Evolutionary conservation across 1,139 yeast genomes (phyloP).

Genomic region (Blastobotrys raffinosifermentans): DNA sequence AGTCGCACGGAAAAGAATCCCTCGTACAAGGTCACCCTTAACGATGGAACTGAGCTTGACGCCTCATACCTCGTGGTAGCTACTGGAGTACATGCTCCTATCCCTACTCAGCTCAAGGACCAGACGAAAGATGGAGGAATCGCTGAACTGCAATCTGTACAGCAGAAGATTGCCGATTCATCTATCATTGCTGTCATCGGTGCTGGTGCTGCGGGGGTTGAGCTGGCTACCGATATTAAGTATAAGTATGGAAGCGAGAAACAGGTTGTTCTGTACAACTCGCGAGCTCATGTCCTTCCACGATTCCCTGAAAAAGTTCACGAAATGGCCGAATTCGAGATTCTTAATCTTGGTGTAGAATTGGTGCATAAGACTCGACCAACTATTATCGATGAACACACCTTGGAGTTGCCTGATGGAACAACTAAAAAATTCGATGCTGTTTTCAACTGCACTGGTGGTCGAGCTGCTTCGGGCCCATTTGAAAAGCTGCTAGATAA

Average conservation of each 20-base stretch:
- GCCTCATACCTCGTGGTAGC: constrained; percentile 13
- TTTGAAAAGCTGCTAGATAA: constrained; percentile 8
- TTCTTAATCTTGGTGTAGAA: constrained; percentile 14
- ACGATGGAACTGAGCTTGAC: constrained; percentile 8
- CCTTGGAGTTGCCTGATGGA: constrained; percentile 11
- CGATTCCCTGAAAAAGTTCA: constrained; percentile 13
- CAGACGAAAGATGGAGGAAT: constrained; percentile 12
- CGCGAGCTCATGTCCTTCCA: constrained; percentile 15
- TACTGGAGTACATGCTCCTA: constrained; percentile 11
- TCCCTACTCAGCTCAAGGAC: constrained; percentile 10
- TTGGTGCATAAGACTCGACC: constrained; percentile 14
- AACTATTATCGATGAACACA: constrained; percentile 7
- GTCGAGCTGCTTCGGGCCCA: constrained; percentile 11
- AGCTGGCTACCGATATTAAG: constrained; percentile 24
- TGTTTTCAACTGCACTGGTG: constrained; percentile 18
- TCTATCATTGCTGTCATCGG: constrained; percentile 21
- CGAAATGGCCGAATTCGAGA: constrained; percentile 12
- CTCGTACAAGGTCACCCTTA: constrained; percentile 3
- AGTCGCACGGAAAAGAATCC: constrained; percentile 2
- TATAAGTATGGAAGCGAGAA: constrained; percentile 18
- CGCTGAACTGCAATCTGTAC: constrained; percentile 6
- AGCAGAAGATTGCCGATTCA: constrained; percentile 13
- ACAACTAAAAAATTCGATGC: constrained; percentile 12
- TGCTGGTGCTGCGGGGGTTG: constrained; percentile 26
- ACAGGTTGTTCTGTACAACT: constrained; percentile 15